Base-by-base conservation (phyloP, 1,139 yeast species). In the Saccharomycopsis phalli region DNA sequence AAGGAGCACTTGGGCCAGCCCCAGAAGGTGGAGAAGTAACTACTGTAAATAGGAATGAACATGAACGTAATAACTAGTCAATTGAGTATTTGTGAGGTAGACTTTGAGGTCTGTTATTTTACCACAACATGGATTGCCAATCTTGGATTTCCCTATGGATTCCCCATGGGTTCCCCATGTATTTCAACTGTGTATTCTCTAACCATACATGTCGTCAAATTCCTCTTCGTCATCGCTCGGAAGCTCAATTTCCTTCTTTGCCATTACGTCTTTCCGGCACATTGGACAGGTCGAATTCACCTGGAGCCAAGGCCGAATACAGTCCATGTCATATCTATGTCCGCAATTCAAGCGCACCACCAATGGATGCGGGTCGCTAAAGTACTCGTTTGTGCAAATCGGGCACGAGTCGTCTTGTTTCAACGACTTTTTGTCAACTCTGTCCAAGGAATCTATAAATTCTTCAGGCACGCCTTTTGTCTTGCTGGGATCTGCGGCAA, bases 301-400 rank as follows among this genome's bases (percentile, higher is more conserved):
- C 49, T 75, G 74, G 39, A 88, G 63, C 97, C 97, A 88, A 0
- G 95, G 93, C 0, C 81, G 81, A 31, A 88, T 76, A 57, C 97
- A 88, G 51, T 88, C 96, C 50, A 87, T 64, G 55, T 88, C 97
- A 59, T 83, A 88, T 30, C 69, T 68, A 58, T 88, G 97, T 36
- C 71, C 69, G 55, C 96, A 91, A 0, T 95, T 95, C 27, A 88
- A 65, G 50, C 71, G 64, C 14, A 86, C 95, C 10, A 88, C 76
- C 42, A 88, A 63, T 1, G 96, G 95, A 52, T 81, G 78, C 38
- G 74, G 65, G 55, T 86, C 94, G 32, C 79, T 83, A 4, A 70
- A 62, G 52, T 76, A 88, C 42, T 68, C 70, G 47, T 73, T 74
- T 29, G 94, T 81, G 53, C 97, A 88, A 35, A 88, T 87, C 1